Evolutionary conservation across 345 rosid genomes (phyloP), one percentile per base, ranked within the genome.

Genomic region (Gossypium bickii): DNA sequence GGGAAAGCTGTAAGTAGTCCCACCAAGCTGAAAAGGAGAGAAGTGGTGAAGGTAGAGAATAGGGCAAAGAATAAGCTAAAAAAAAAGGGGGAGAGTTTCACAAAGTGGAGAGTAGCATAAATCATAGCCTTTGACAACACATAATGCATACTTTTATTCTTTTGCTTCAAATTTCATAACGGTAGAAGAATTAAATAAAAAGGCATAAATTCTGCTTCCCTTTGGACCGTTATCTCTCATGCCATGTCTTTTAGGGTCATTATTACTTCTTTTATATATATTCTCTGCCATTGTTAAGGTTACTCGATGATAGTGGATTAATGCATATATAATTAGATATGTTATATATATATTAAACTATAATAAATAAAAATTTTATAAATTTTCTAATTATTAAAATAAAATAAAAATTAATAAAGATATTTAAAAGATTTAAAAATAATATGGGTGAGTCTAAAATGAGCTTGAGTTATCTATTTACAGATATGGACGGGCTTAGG

Each of bases 61-160:
- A 20, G 18, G 10, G 75, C 52, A 62, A 51, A 80, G 58, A 70
- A 44, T 56, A 69, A 76, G 78, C 71, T 51, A 71, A 9, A 38
- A 59, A 65, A 22, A 27, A 2, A 34, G 64, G 52, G 16, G 27
- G 4, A 7, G 25, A 70, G 7, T 44, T 44, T 63, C 76, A 48
- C 2, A 29, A 67, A 77, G 80, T 77, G 80, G 80, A 73, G 78
- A 72, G 6, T 60, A 66, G 73, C 71, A 48, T 57, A 72, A 55
- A 55, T 18, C 12, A 56, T 51, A 67, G 58, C 29, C 27, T 45
- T 73, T 12, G 74, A 73, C 74, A 74, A 65, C 22, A 11, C 58
- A 18, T 71, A 70, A 62, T 64, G 55, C 69, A 18, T 38, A 17
- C 62, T 68, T 27, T 27, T 61, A 34, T 69, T 67, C 18, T 24